phyloP scores from a whole-genome alignment of 768 basidiomycete species.

The Mycena amicta region DNA sequence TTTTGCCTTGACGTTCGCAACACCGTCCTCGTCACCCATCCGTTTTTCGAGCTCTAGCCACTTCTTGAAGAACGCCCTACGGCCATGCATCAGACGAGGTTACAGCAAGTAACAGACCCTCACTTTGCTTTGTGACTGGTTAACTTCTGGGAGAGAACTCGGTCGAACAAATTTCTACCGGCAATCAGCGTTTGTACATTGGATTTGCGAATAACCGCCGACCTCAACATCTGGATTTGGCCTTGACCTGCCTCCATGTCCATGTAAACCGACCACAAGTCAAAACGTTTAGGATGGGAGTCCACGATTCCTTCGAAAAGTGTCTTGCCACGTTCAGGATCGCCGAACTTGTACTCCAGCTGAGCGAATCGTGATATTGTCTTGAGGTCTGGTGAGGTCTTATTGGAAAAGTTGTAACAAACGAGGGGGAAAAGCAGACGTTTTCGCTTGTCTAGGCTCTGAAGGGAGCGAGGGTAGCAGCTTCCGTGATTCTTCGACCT shows the following conservation, averaged over 20 bases:
- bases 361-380: slow-evolving; percentile 95
- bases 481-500: slow-evolving; percentile 79
- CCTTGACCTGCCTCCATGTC: slow-evolving; percentile 89
- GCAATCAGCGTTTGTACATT: neutral
- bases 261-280: slow-evolving; percentile 95
- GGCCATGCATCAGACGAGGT: slow-evolving; percentile 12
- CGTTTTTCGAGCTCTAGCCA: slow-evolving; percentile 88
- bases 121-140: slow-evolving; percentile 96
- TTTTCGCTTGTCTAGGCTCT: slow-evolving; percentile 91
- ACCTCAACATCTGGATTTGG: slow-evolving; percentile 82
- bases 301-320: slow-evolving; percentile 96
- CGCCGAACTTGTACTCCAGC: slow-evolving; percentile 92
- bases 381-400: slow-evolving; percentile 73
- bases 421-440: slow-evolving; percentile 64
- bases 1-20: slow-evolving; percentile 77
- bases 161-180: slow-evolving; percentile 82
- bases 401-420: neutral
- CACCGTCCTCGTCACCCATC: slow-evolving; percentile 86
- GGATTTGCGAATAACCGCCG: slow-evolving; percentile 29
- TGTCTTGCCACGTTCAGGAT: slow-evolving; percentile 92
- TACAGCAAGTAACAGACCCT: slow-evolving; percentile 32
- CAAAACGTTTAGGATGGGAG: slow-evolving; percentile 92
- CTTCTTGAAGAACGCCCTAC: slow-evolving; percentile 94
- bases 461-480: slow-evolving; percentile 85
- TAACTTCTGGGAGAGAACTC: slow-evolving; percentile 82